A percentile compares a stretch with the other conserved stretches of the same genome.
These are phyloP conservation scores for Tulasnella sp. DNA, from an alignment of 768 basidiomycete genomes.

Conservation along the genomic window DNA sequence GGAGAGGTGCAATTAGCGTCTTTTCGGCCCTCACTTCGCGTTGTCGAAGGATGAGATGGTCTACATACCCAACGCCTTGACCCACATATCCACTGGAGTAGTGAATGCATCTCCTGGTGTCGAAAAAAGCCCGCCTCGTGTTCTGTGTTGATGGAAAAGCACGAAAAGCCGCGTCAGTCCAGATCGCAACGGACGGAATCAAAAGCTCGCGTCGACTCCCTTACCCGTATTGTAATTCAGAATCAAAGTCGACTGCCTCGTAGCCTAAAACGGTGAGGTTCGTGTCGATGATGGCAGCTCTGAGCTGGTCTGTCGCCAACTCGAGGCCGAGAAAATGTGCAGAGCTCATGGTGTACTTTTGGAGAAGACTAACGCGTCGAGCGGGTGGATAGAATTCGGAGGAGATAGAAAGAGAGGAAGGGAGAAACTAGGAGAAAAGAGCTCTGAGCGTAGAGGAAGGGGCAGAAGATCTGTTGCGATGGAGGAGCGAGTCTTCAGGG, in stretches of 20 bases:
- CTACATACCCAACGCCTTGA: constrained; percentile 72
- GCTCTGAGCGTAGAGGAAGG: not conserved
- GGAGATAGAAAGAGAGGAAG: constrained; percentile 4
- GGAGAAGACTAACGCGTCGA: constrained; percentile 15
- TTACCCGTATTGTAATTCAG: constrained; percentile 48
- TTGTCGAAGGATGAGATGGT: too few species aligned
- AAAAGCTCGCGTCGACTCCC: constrained; percentile 61
- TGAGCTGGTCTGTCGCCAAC: constrained; percentile 76
- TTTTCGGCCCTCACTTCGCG: not conserved
- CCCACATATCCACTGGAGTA: constrained; percentile 88
- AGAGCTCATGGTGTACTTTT: constrained; percentile 19
- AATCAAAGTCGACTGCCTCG: constrained; percentile 79
- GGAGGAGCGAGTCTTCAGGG: not conserved
- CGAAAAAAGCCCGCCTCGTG: constrained; percentile 81
- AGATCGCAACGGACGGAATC: not conserved
- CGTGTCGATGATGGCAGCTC: constrained; percentile 80
- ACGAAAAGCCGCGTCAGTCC: constrained; percentile 9
- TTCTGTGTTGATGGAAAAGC: constrained; percentile 45
- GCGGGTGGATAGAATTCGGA: constrained; percentile 15
- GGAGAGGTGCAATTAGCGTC: not conserved
- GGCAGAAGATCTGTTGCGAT: constrained; percentile 6
- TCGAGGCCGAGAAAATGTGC: constrained; percentile 80
- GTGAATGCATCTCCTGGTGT: constrained; percentile 83
- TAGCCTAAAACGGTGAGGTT: constrained; percentile 76
- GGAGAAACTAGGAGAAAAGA: constrained; percentile 1